phyloP scores from a whole-genome alignment of 192 early-diverging fungal species.

The Podila epigama region DNA sequence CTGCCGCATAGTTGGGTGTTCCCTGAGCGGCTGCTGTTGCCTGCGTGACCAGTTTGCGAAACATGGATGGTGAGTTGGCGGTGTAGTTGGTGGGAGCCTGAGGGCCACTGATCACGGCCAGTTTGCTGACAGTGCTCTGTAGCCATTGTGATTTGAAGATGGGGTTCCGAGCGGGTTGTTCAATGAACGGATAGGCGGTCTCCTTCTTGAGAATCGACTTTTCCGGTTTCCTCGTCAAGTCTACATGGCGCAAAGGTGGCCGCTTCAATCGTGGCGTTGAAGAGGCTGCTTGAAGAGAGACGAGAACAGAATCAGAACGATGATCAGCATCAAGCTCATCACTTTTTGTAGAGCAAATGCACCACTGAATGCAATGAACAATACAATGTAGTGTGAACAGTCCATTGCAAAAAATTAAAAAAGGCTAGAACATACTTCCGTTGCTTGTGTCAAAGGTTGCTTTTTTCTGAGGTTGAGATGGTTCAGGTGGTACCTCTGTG shows the following conservation, averaged over 20 bases:
- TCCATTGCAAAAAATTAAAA: too few species aligned
- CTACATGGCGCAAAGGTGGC: conserved; percentile 27
- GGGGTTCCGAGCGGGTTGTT: conserved; percentile 31
- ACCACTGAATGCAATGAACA: too few species aligned
- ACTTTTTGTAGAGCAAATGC: too few species aligned
- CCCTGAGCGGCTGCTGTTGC: conserved; percentile 29
- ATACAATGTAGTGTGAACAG: too few species aligned
- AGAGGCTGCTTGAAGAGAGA: neutral
- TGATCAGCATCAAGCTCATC: too few species aligned
- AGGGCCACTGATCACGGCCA: conserved; percentile 46
- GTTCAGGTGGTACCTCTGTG: neutral
- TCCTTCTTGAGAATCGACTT: conserved; percentile 47
- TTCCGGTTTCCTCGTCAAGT: conserved; percentile 18
- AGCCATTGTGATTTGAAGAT: conserved; percentile 48
- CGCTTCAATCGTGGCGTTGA: conserved; percentile 27
- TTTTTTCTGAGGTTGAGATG: neutral
- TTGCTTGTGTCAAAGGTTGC: neutral
- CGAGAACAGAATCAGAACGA: too few species aligned
- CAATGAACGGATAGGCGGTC: conserved; percentile 42
- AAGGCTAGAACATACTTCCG: neutral
- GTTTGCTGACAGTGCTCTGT: conserved; percentile 44
- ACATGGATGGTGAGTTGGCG: conserved; percentile 33
- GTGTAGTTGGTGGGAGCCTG: conserved; percentile 36
- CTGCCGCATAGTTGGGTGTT: conserved; percentile 3
- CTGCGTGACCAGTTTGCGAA: conserved; percentile 34